These are phyloP conservation scores for Rutstroemia sp. DNA, from an alignment of 2,329 filamentous ascomycete genomes.

Conservation along the genomic window DNA sequence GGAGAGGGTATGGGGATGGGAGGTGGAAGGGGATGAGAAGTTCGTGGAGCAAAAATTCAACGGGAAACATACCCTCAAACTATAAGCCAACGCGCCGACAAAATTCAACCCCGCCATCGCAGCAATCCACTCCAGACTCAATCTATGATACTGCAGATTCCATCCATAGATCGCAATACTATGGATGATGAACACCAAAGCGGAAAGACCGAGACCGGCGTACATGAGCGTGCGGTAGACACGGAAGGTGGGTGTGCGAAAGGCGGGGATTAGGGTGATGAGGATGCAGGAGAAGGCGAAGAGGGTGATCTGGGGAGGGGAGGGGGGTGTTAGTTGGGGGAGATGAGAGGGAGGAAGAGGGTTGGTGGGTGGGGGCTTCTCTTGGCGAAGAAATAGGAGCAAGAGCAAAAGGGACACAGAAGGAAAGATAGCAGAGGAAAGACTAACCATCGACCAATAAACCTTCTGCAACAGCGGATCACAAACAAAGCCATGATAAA, in stretches of 20 bases:
- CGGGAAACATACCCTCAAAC: slow-evolving; percentile 5
- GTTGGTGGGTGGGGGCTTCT: not conserved
- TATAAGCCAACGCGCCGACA: slow-evolving; percentile 13
- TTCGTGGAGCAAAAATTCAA: too few relatives aligned
- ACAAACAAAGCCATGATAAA: slow-evolving; percentile 37
- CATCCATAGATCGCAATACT: slow-evolving; percentile 17
- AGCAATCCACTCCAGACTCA: slow-evolving; percentile 14
- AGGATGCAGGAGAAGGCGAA: slow-evolving; percentile 31
- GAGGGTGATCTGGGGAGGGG: slow-evolving; percentile 26
- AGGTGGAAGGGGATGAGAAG: not conserved
- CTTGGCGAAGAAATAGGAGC: too few relatives aligned
- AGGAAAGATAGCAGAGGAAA: slow-evolving; percentile 15
- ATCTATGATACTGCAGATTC: slow-evolving; percentile 14
- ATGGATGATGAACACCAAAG: slow-evolving; percentile 23
- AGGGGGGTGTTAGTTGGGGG: slow-evolving; percentile 1
- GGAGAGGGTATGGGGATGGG: not conserved
- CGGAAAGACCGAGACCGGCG: slow-evolving; percentile 20
- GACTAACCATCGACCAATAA: slow-evolving; percentile 33
- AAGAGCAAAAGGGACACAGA: too few relatives aligned
- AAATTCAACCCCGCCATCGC: slow-evolving; percentile 14
- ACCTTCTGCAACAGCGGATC: slow-evolving; percentile 27
- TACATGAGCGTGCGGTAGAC: slow-evolving; percentile 21
- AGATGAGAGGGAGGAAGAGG: slow-evolving; percentile 18
- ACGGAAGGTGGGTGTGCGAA: slow-evolving; percentile 15
- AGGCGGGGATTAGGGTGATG: slow-evolving; percentile 22